Evolutionary conservation across 805 yeast species (phyloP).

Genomic region (Maudiozyma pseudohumilis): DNA sequence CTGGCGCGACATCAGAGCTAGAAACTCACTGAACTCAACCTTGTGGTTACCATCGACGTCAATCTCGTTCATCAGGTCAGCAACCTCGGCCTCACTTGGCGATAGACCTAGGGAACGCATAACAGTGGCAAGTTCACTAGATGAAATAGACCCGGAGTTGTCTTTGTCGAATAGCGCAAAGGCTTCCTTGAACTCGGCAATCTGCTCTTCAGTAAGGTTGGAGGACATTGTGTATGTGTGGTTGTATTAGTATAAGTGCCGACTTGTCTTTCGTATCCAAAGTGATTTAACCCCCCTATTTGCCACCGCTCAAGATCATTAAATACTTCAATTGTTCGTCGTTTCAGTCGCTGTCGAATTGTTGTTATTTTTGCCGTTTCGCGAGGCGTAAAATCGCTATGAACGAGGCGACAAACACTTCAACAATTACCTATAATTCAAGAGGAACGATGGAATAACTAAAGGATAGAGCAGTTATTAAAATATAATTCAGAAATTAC

Average conservation of each 20-base stretch:
- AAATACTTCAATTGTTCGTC: neutral
- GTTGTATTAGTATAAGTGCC: too few relatives aligned
- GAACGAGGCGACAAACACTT: too few relatives aligned
- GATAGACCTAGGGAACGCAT: slow-evolving; percentile 99
- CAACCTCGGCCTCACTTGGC: slow-evolving; percentile 91
- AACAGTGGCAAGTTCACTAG: slow-evolving; percentile 92
- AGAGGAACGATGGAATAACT: too few relatives aligned
- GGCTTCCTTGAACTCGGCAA: slow-evolving; percentile 95
- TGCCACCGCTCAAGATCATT: too few relatives aligned
- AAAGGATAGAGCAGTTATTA: too few relatives aligned
- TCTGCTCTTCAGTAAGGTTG: slow-evolving; percentile 89
- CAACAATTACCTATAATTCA: too few relatives aligned
- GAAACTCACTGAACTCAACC: slow-evolving; percentile 72
- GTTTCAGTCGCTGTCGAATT: neutral
- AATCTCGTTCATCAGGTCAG: slow-evolving; percentile 95
- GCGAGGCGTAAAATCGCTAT: too few relatives aligned
- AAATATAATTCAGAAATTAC: too few relatives aligned
- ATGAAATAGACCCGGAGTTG: slow-evolving; percentile 92
- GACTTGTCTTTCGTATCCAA: too few relatives aligned
- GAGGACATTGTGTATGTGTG: slow-evolving; percentile 24
- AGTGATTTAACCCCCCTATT: too few relatives aligned
- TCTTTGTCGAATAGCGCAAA: slow-evolving; percentile 95
- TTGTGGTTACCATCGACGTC: slow-evolving; percentile 91
- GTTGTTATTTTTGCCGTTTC: too few relatives aligned
- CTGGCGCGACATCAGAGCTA: slow-evolving; percentile 83